Percentiles rank a stretch among this genome's conserved stretches.
These are phyloP conservation scores for Cytidiella melzeri DNA, from an alignment of 768 basidiomycete genomes.

Conservation along the genomic window DNA sequence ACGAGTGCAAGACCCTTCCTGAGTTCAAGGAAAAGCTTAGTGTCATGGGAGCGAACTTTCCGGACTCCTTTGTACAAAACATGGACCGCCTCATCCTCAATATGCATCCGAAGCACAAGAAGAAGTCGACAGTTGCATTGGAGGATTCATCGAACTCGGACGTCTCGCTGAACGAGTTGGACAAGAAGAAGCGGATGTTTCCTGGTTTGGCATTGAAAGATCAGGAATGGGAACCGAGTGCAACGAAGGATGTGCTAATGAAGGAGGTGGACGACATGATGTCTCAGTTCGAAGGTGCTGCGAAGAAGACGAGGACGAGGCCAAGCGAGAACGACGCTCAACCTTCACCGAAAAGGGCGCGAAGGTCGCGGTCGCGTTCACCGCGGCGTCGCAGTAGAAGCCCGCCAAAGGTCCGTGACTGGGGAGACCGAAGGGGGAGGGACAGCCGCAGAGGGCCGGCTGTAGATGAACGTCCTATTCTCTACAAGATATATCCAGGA, in stretches of 20 bases:
- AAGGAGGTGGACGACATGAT: slow-evolving; percentile 90
- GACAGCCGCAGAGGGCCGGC: slow-evolving; percentile 30
- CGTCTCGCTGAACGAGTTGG: slow-evolving; percentile 48
- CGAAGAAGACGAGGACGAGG: slow-evolving; percentile 49
- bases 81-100: slow-evolving; percentile 91
- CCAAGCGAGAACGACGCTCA: slow-evolving; percentile 32
- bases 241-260: slow-evolving; percentile 75
- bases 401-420: slow-evolving; percentile 42
- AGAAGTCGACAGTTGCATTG: slow-evolving; percentile 32
- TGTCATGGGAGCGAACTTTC: slow-evolving; percentile 76
- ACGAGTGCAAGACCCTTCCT: slow-evolving; percentile 66
- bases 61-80: slow-evolving; percentile 86
- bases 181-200: slow-evolving; percentile 80
- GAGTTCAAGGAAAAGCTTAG: slow-evolving; percentile 80
- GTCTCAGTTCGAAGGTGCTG: slow-evolving; percentile 61
- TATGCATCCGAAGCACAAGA: slow-evolving; percentile 94
- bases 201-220: slow-evolving; percentile 86
- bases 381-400: slow-evolving; percentile 53
- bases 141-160: slow-evolving; percentile 28
- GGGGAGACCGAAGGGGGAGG: slow-evolving; percentile 35
- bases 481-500: slow-evolving; percentile 94
- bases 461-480: slow-evolving; percentile 75
- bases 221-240: slow-evolving; percentile 52
- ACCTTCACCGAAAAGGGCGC: slow-evolving; percentile 52
- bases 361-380: slow-evolving; percentile 41